Base-by-base conservation (phyloP, 225 moss, liverwort and hornwort species). In the Antitrichia curtipendula region DNA sequence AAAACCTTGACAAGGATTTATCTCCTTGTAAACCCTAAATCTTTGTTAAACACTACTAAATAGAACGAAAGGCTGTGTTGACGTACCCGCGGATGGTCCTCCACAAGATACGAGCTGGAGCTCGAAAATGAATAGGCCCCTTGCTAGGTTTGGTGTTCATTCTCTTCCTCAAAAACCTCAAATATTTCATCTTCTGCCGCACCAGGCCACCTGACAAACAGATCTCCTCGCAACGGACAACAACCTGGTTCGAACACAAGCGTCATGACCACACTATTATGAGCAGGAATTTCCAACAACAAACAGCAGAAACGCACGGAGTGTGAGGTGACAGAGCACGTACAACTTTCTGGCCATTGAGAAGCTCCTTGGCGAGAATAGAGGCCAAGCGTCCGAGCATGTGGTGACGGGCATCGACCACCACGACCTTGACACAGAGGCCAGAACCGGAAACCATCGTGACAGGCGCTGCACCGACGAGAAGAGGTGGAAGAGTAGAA, bases 281-380 rank as follows among this genome's bases (percentile, higher is more conserved):
- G 56, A 45, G 5, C 38, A 57, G 12, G 22, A 83, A 68, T 60
- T 61, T 8, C 16, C 29, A 71, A 49, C 21, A 38, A 38, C 10
- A 40, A 58, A 60, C 15, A 23, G 61, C 8, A 31, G 40, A 58
- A 24, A 50, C 38, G 69, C 68, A 69, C 12, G 76, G 56, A 54
- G n/a, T 7, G 23, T 50, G 8, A 70, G 45, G 57, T 34, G 54
- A 54, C 41, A 65, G 56, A 60, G 65, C 17, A 86, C 95, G 36
- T 90, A 97, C 97, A 57, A 98, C 96, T 82, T 95, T 96, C 89
- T 98, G 96, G 72, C 97, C 97, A 91, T 96, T 98, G 73, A 98
- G 95, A 19, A 98, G 92, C 93, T 98, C 97, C 86, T 96, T 98
- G 54, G 97, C 96, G 82, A 98, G 80, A 83, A 96, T 94, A 58